Percentiles rank a stretch among this genome's conserved stretches.
Conservation (phyloP, 495 filamentous ascomycete species). For the Trichoderma gamsii region DNA sequence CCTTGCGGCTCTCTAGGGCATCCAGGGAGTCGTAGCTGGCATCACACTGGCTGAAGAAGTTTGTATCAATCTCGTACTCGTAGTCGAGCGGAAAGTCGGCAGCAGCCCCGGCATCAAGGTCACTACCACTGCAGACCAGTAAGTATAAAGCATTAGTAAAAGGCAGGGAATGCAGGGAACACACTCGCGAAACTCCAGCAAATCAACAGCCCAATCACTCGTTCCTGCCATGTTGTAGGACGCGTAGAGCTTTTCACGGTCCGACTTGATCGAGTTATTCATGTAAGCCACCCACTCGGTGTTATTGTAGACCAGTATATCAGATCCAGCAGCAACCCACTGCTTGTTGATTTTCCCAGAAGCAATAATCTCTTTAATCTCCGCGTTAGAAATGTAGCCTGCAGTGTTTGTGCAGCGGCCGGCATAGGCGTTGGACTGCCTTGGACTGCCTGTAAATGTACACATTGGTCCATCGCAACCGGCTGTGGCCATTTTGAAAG, state of each 20-base stretch:
- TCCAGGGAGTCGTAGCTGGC: constrained; percentile 7
- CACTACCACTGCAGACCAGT: not conserved
- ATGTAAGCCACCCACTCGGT: constrained; percentile 42
- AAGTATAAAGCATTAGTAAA: not conserved
- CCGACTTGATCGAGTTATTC: constrained; percentile 25
- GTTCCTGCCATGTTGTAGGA: constrained; percentile 31
- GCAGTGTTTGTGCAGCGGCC: constrained; percentile 36
- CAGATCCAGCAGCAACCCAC: constrained; percentile 23
- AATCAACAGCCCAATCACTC: constrained; percentile 39
- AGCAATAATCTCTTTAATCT: constrained; percentile 30
- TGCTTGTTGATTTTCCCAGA: constrained; percentile 14
- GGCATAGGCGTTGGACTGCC: constrained; percentile 17
- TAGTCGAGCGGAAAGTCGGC: constrained; percentile 2
- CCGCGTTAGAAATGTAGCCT: constrained; percentile 33
- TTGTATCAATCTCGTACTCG: constrained; percentile 1
- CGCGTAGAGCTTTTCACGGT: constrained; percentile 24
- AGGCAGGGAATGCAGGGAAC: not conserved
- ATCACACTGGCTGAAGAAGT: not conserved
- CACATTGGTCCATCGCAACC: constrained; percentile 26
- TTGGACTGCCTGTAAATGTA: constrained; percentile 18
- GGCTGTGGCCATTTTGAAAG: constrained; percentile 31
- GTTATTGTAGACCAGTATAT: constrained; percentile 40
- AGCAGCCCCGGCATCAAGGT: not conserved
- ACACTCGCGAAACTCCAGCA: constrained; percentile 21
- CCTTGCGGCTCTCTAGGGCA: not conserved